Base-by-base conservation (phyloP, 768 basidiomycete species). In the Lactarius akahatsu region DNA sequence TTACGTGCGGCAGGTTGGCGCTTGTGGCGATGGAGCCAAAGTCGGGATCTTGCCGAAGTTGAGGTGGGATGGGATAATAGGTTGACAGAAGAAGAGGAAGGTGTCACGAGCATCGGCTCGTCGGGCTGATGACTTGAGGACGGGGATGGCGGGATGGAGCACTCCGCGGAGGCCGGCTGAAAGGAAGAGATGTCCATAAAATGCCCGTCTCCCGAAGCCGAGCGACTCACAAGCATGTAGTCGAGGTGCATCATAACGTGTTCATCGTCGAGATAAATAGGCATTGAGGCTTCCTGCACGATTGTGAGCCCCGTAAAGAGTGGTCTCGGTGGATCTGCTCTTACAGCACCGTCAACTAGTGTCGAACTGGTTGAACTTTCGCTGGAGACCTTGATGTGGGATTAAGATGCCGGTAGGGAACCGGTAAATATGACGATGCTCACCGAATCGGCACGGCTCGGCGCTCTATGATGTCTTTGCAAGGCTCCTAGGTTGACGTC, bases 11-110 rank as follows among this genome's bases (percentile, higher is more conserved):
- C 71, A 62, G 52, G 78, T 69, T 11, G 78, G 74, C 71, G 77
- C 80, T 56, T 80, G 79, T 76, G 78, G 54, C 82, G 80, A 69
- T 82, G 81, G 56, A 83, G 77, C 82, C 82, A 83, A 70, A 82
- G 80, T 26, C 78, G 77, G 40, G 75, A 76, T 47, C 76, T 72
- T 57, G 75, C 70, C 34, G 75, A 70, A 61, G 71, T 71, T 36
- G 70, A 65, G 28, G 75, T 72, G 64, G 72, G 69, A 52, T 70
- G 65, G 41, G 72, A 66, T 61, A 62, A 69, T 59, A 65, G 65
- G 66, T 52, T 65, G 69, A 59, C 57, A 32, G 59, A 58, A 18
- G 69, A 65, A 32, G 68, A 62, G 57, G 47, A 67, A 64, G 68
- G 62, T 36, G 66, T 66, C 67, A 67, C 60, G 43, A 65, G 63